Evolutionary conservation across 208 protist genomes (phyloP).

Genomic region (Leishmania guyanensis): DNA sequence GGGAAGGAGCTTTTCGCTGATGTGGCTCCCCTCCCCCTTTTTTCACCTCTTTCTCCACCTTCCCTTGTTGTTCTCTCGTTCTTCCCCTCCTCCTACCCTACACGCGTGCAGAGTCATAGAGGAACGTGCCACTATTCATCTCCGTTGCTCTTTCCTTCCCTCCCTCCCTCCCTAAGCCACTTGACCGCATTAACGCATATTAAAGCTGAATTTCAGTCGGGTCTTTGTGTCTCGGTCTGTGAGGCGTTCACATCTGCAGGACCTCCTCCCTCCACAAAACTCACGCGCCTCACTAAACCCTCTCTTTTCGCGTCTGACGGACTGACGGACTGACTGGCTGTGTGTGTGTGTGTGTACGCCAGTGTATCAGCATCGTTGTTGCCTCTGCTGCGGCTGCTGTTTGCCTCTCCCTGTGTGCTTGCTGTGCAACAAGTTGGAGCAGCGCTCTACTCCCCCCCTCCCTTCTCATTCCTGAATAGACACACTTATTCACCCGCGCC

Average conservation of each 20-base stretch:
- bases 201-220: neutral
- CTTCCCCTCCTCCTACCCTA: neutral
- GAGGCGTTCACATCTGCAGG: neutral
- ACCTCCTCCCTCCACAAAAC: neutral
- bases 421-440: neutral
- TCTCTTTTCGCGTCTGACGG: neutral
- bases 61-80: neutral
- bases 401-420: neutral
- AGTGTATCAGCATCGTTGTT: neutral
- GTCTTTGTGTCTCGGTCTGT: neutral
- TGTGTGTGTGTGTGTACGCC: neutral
- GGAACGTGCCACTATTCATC: slow-evolving; percentile 2
- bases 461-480: neutral
- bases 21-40: neutral
- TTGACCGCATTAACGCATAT: neutral
- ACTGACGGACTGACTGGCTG: no score
- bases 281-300: neutral
- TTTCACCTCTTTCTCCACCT: no score
- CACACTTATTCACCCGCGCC: slow-evolving; percentile 8
- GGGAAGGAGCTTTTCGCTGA: neutral
- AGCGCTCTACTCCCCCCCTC: neutral
- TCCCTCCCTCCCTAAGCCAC: neutral
- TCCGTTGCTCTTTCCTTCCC: slow-evolving; percentile 6
- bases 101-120: neutral
- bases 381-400: neutral